These are phyloP conservation scores for Zostera marina DNA, from an alignment of 116 monocot species.

Conservation along the genomic window DNA sequence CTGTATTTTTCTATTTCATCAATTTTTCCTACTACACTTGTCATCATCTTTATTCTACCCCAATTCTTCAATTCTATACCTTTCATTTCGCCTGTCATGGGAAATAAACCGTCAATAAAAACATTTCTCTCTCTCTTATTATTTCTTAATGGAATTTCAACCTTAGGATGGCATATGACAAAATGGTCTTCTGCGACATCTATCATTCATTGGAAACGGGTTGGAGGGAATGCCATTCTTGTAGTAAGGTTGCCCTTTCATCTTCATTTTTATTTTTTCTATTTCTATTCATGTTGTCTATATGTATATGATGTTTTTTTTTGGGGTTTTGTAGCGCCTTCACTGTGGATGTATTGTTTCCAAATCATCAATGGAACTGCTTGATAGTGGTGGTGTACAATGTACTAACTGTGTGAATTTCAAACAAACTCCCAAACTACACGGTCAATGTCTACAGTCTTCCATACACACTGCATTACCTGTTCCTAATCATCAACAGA, in stretches of 20 bases:
- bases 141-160: neutral
- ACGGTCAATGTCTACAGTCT: too few species aligned
- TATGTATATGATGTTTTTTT: neutral
- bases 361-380: slow-evolving; percentile 44
- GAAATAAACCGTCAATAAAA: neutral
- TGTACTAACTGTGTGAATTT: slow-evolving; percentile 50
- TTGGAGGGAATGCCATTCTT: slow-evolving; percentile 83
- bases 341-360: slow-evolving; percentile 55
- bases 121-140: neutral
- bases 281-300: too few species aligned
- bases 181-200: slow-evolving; percentile 60
- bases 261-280: neutral
- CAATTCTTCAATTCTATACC: too few species aligned
- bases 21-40: neutral
- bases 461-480: too few species aligned
- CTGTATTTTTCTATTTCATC: neutral
- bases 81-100: neutral
- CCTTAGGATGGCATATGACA: slow-evolving; percentile 70
- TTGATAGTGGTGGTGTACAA: slow-evolving; percentile 82
- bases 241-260: slow-evolving; percentile 42
- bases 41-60: too few species aligned
- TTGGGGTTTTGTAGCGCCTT: slow-evolving; percentile 3
- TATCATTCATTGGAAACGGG: slow-evolving; percentile 87
- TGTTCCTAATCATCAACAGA: too few species aligned
- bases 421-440: too few species aligned